A percentile compares a stretch with the other conserved stretches of the same genome.
These are phyloP conservation scores for Jackrogersella multiformis DNA, from an alignment of 495 filamentous ascomycete species.

Conservation along the genomic window DNA sequence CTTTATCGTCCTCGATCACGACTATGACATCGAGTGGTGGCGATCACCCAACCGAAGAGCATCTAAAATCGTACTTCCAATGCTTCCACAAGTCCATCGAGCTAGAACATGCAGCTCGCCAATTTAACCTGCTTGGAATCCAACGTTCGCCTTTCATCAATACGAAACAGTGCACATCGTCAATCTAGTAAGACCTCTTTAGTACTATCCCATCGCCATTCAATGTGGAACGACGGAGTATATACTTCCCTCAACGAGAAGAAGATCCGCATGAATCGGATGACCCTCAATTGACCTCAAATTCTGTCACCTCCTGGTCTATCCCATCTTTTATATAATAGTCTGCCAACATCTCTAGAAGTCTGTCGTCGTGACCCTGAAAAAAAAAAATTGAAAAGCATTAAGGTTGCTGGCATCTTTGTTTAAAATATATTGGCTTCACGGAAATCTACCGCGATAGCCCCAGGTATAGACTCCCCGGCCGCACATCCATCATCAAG, in stretches of 20 bases:
- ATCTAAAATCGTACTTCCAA: constrained; percentile 20
- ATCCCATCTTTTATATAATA: background rate
- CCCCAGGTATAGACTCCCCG: too few species aligned
- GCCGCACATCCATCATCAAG: background rate
- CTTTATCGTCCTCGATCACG: constrained; percentile 41
- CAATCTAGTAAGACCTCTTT: constrained; percentile 22
- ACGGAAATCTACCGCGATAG: too few species aligned
- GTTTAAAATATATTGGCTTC: too few species aligned
- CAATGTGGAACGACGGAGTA: background rate
- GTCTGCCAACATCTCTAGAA: background rate
- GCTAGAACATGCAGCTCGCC: constrained; percentile 12
- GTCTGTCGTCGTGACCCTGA: background rate
- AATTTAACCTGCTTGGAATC: constrained; percentile 6
- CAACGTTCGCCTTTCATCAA: constrained; percentile 22
- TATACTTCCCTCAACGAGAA: background rate
- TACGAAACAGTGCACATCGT: constrained; percentile 25
- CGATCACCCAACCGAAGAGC: constrained; percentile 37
- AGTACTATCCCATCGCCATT: constrained; percentile 5
- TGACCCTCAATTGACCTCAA: background rate
- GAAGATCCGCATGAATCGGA: constrained; percentile 23
- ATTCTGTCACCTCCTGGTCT: background rate
- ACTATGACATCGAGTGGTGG: constrained; percentile 17
- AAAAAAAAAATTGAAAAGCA: too few species aligned
- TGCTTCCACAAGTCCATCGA: constrained; percentile 1
- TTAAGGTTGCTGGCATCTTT: too few species aligned